Conservation (phyloP, 2,329 filamentous ascomycete species). For the Drechslera avenae region DNA sequence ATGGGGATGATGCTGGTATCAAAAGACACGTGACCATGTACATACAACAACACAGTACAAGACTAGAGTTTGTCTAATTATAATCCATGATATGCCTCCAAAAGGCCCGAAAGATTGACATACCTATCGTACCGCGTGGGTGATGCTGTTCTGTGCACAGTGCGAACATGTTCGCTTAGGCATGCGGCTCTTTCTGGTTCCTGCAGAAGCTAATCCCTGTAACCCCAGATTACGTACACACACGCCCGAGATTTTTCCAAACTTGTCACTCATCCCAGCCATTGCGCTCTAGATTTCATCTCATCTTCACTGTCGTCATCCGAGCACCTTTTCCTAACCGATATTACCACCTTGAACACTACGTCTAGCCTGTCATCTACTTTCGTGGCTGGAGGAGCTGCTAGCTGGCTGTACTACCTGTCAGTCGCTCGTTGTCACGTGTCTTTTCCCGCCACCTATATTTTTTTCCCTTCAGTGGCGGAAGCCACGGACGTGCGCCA, state of each 20-base stretch:
- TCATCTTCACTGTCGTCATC: conserved; percentile 7
- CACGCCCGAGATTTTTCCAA: conserved; percentile 22
- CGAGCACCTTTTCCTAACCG: not conserved
- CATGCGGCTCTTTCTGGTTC: conserved; percentile 18
- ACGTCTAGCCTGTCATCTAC: not conserved
- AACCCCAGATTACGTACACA: conserved; percentile 27
- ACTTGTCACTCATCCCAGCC: conserved; percentile 20
- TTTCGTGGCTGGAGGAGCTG: not conserved
- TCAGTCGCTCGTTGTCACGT: conserved; percentile 2
- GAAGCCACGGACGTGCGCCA: not conserved
- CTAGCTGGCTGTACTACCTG: conserved; percentile 1
- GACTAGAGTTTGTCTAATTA: too few species aligned
- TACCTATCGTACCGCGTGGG: not conserved
- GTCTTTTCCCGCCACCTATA: not conserved
- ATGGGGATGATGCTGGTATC: not conserved
- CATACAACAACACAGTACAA: not conserved
- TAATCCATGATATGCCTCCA: not conserved
- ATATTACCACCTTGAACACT: not conserved
- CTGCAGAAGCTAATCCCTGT: conserved; percentile 22
- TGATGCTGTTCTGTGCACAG: not conserved
- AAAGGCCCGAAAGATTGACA: not conserved
- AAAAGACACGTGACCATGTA: not conserved
- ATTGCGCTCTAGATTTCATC: conserved; percentile 13
- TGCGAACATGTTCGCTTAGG: conserved; percentile 13
- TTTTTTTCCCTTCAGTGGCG: too few species aligned